These are phyloP conservation scores for Penicillium robsamsonii DNA, from an alignment of 495 filamentous ascomycete genomes.

Conservation along the genomic window DNA sequence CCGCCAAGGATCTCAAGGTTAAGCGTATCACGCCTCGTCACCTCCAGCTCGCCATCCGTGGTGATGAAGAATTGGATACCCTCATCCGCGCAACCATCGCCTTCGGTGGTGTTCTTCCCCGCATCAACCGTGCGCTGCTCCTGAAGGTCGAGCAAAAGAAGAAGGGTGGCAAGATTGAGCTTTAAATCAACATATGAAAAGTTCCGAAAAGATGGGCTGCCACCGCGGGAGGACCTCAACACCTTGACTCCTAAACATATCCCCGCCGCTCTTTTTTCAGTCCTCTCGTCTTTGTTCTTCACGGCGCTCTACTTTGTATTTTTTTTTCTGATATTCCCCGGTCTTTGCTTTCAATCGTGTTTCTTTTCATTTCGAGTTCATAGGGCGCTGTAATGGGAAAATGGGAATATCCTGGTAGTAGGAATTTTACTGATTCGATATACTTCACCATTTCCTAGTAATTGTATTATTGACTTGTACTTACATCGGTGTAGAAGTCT, in stretches of 20 bases:
- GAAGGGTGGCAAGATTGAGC: slow-evolving; percentile 67
- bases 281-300: slow-evolving; percentile 22
- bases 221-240: not conserved
- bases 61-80: slow-evolving; percentile 97
- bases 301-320: slow-evolving; percentile 32
- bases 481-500: not conserved
- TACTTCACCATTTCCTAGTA: slow-evolving; percentile 1
- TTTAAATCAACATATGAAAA: slow-evolving; percentile 27
- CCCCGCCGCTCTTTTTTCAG: slow-evolving; percentile 13
- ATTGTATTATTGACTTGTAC: not conserved
- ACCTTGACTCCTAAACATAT: slow-evolving; percentile 7
- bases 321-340: slow-evolving; percentile 33
- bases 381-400: slow-evolving; percentile 50
- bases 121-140: slow-evolving; percentile 96
- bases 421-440: slow-evolving; percentile 32
- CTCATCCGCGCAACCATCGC: slow-evolving; percentile 97
- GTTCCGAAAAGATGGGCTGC: slow-evolving; percentile 8
- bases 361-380: slow-evolving; percentile 30
- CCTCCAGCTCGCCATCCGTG: slow-evolving; percentile 95
- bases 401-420: slow-evolving; percentile 41
- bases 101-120: slow-evolving; percentile 95
- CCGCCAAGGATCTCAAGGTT: slow-evolving; percentile 98
- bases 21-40: slow-evolving; percentile 99
- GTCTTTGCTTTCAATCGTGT: slow-evolving; percentile 24
- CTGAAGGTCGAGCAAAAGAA: slow-evolving; percentile 99